Conservation (phyloP, 371 early-diverging fungal species). For the Blastocladiella emersonii region DNA sequence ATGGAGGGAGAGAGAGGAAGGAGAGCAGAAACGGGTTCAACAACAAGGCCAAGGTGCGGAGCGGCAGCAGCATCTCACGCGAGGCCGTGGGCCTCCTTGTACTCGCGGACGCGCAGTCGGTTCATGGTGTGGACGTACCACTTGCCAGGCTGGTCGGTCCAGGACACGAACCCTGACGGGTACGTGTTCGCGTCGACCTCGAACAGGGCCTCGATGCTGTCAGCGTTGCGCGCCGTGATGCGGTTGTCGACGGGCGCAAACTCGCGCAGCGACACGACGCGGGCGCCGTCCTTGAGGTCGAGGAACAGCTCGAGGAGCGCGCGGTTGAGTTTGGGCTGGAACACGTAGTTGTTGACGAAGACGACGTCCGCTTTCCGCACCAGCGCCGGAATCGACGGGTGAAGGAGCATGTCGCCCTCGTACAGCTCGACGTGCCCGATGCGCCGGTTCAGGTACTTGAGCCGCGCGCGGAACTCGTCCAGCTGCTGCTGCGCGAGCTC, state of each 20-base stretch:
- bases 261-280: conserved; percentile 60
- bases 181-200: conserved; percentile 57
- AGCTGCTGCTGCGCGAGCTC: conserved; percentile 61
- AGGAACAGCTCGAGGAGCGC: conserved; percentile 64
- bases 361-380: conserved; percentile 63
- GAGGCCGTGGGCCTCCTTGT: background rate
- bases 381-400: conserved; percentile 16
- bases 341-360: conserved; percentile 89
- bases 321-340: conserved; percentile 70
- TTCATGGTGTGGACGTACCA: conserved; percentile 78
- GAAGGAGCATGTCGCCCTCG: conserved; percentile 44
- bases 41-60: no score
- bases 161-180: conserved; percentile 70
- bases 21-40: no score
- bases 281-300: conserved; percentile 81
- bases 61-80: no score
- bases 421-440: conserved; percentile 19
- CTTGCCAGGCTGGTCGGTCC: conserved; percentile 78
- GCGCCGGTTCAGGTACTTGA: conserved; percentile 37
- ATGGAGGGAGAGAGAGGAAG: no score
- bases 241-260: conserved; percentile 68
- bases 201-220: conserved; percentile 73
- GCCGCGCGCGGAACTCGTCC: conserved; percentile 67
- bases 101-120: conserved; percentile 44
- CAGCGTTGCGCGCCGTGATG: conserved; percentile 56